Conservation (phyloP, 441 rosid genomes). For the Erodium chrysanthum region DNA sequence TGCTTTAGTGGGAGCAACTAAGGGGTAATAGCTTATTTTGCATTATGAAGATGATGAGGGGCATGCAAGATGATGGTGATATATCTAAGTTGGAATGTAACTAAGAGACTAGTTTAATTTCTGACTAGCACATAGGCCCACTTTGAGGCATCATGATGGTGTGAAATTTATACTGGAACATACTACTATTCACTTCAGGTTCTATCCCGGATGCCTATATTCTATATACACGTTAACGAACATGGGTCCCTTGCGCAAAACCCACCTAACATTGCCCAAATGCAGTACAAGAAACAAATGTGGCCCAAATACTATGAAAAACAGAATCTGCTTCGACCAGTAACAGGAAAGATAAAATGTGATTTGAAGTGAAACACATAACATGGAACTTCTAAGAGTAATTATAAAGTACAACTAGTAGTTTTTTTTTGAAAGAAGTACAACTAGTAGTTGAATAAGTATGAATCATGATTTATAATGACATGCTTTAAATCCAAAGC, state of each 20-base stretch:
- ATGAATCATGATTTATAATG: slow-evolving; percentile 4
- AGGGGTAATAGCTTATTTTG: not conserved
- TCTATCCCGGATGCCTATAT: not conserved
- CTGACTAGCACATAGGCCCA: not conserved
- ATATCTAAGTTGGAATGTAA: not conserved
- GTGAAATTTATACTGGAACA: not conserved
- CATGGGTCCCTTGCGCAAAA: slow-evolving; percentile 1
- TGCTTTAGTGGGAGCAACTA: not conserved
- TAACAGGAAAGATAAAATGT: not conserved
- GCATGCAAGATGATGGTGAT: not conserved
- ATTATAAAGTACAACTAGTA: no score
- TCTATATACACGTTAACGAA: not conserved
- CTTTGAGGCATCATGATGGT: not conserved
- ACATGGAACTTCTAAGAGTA: not conserved
- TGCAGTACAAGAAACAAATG: not conserved
- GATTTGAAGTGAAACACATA: not conserved
- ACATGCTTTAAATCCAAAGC: slow-evolving; percentile 10
- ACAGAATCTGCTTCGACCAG: not conserved
- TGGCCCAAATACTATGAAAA: not conserved
- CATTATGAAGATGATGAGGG: not conserved
- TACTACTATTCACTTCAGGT: not conserved
- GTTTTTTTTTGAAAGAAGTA: not conserved
- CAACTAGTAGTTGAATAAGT: not conserved
- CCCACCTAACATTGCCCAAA: not conserved
- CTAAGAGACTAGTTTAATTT: not conserved